phyloP scores from a whole-genome alignment of 768 basidiomycete genomes.

The Phylloporus arenicola region DNA sequence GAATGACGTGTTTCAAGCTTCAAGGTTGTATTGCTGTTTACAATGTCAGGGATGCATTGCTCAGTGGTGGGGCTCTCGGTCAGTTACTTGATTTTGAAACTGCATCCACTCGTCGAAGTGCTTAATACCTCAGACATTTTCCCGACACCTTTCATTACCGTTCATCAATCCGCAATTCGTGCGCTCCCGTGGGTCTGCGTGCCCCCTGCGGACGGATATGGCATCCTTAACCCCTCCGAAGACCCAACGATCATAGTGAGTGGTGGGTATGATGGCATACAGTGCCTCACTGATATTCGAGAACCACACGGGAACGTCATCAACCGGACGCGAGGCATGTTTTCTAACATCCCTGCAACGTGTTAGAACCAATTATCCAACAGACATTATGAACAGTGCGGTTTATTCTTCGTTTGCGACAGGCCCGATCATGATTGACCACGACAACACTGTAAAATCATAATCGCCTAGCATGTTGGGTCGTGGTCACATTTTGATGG shows the following conservation, averaged over 20 bases:
- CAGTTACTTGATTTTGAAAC: not conserved
- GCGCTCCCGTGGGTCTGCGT: slow-evolving; percentile 69
- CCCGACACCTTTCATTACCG: slow-evolving; percentile 66
- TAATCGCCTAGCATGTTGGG: slow-evolving; percentile 74
- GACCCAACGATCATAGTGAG: slow-evolving; percentile 73
- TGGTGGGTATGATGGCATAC: slow-evolving; percentile 77
- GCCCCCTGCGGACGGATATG: slow-evolving; percentile 50
- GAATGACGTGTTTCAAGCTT: slow-evolving; percentile 4
- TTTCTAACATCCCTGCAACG: not conserved
- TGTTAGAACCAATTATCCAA: not conserved
- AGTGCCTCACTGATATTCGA: slow-evolving; percentile 71
- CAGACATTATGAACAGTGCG: slow-evolving; percentile 69
- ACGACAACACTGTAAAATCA: slow-evolving; percentile 74
- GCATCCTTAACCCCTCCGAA: slow-evolving; percentile 39
- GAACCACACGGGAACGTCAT: slow-evolving; percentile 62
- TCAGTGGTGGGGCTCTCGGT: slow-evolving; percentile 31
- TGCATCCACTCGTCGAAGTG: no score
- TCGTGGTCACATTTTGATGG: slow-evolving; percentile 62
- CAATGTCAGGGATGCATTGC: slow-evolving; percentile 43
- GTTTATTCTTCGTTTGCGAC: slow-evolving; percentile 64
- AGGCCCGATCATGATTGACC: slow-evolving; percentile 72
- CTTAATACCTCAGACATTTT: slow-evolving; percentile 33
- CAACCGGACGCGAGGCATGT: slow-evolving; percentile 70
- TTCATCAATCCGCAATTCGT: slow-evolving; percentile 79
- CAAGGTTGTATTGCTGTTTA: slow-evolving; percentile 56